Conservation (phyloP, 2,329 filamentous ascomycete genomes). For the Aspergillus thermomutatus region DNA sequence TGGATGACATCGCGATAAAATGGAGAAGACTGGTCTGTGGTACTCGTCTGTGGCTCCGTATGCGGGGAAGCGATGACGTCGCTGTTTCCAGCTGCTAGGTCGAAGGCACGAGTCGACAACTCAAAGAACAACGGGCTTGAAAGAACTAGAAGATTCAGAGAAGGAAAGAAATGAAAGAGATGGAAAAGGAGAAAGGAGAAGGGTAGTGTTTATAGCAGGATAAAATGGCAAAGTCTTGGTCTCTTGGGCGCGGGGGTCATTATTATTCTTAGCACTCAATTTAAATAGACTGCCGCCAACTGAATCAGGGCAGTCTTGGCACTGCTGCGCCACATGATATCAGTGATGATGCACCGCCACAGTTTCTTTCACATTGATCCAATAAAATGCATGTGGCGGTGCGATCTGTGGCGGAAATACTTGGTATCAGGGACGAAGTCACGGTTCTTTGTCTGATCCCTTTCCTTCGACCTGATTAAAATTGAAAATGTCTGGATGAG, state of each 20-base stretch:
- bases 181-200: conserved; percentile 6
- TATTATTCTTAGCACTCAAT: neutral
- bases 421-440: too few species aligned
- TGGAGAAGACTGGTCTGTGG: too few species aligned
- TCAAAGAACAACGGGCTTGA: neutral
- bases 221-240: conserved; percentile 11
- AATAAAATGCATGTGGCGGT: conserved; percentile 4
- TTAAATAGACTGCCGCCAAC: neutral
- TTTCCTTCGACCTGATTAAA: neutral
- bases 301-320: conserved; percentile 2
- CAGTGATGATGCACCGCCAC: conserved; percentile 22
- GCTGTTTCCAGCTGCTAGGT: neutral
- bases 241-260: neutral
- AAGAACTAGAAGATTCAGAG: neutral
- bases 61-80: neutral
- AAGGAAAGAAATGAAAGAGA: conserved; percentile 2
- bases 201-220: conserved; percentile 22
- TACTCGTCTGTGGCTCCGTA: neutral
- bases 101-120: neutral
- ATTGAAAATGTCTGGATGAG: neutral
- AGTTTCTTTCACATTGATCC: neutral
- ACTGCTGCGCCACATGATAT: conserved; percentile 24
- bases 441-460: neutral
- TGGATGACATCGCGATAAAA: conserved; percentile 21
- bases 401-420: too few species aligned